Evolutionary conservation across 2,329 filamentous ascomycete genomes (phyloP), one percentile per base, ranked within the genome.

Genomic region (Aureobasidium mangrovei): DNA sequence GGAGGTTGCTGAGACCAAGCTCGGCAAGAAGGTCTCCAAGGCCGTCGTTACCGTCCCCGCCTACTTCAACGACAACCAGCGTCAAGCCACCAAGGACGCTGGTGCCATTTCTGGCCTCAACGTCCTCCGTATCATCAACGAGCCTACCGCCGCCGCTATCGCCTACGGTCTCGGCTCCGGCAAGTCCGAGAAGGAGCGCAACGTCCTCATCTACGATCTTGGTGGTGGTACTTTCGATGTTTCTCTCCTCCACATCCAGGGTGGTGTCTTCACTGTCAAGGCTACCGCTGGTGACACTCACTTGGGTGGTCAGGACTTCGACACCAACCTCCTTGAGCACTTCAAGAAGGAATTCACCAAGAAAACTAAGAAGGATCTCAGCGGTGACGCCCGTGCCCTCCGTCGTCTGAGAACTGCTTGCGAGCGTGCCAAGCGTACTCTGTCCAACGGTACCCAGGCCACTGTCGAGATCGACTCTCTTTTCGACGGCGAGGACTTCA

Each of bases 11-110:
- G 93, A 98, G 82, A 82, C 81, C 75, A 97, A 98, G 83, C 84
- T 98, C 67, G 93, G 90, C 75, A 95, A 94, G 86, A 95, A 93
- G 80, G 91, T 97, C 68, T 85, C 93, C 78, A 97, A 97, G 84
- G 93, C 93, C 62, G 93, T 98, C 73, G 91, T 98, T 75, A 98
- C 93, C 60, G 93, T 97, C 57, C 93, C 93, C 56, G 93, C 93
- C 71, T 98, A 98, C 83, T 98, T 98, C 88, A 97, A 97, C 82
- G 93, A 98, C 84, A 95, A 95, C 82, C 93, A 98, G 81, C 87
- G 93, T 78, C 93, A 97, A 78, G 88, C 93, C 63, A 98, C 93
- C 78, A 97, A 97, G 85, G 93, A 97, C 71, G 93, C 93, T 63
- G 93, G 93, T 85, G 87, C 91, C 73, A 98, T 98, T 70, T 79